Base-by-base conservation (phyloP, 192 early-diverging fungal genomes). In the Pilaira anomala region DNA sequence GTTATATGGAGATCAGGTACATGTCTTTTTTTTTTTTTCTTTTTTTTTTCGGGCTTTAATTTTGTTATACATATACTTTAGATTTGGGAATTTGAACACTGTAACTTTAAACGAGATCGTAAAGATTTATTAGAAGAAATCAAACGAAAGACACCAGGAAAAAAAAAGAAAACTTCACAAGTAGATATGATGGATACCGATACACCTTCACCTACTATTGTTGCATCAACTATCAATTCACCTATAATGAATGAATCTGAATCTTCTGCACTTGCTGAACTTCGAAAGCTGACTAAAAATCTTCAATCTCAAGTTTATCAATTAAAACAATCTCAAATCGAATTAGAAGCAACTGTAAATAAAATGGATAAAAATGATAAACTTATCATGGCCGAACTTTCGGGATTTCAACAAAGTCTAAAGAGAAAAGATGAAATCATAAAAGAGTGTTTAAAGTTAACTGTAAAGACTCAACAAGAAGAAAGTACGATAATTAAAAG, bases 1-100 rank as follows among this genome's bases (percentile, higher is more conserved):
- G 14, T 71, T 69, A 8, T 79, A 85, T 53, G 81, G 85, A 22
- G 80, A 84, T 40, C 81, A 80, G 80, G 80, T 81, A 63, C 19
- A 12, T 19, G 8, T 30, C 3, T 1, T 26, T 29, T 25, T 29
- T 2, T 25, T 30, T 0, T 48, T 48, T 25, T 60, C 11, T 40
- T 45, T 16, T 46, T 44, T 45, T 7, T 18, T 12, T 28, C 8
- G n/a, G 26, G 25, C 7, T 30, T 53, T 14, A 9, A 16, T 8
- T 36, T 50, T 50, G 13, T 49, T 3, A 36, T 48, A n/a, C n/a
- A n/a, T n/a, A n/a, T 24, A 45, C 21, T 30, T 7, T 22, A 63
- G 61, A 22, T 36, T 19, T 63, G 61, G 61, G 61, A 63, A 42
- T 63, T 63, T 18, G 61, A 50, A 2, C 61, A 63, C 24, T 30